Percentiles rank a stretch among this genome's conserved stretches.
phyloP scores from a whole-genome alignment of 176 grass and related monocot species.

The Musa troglodytarum region DNA sequence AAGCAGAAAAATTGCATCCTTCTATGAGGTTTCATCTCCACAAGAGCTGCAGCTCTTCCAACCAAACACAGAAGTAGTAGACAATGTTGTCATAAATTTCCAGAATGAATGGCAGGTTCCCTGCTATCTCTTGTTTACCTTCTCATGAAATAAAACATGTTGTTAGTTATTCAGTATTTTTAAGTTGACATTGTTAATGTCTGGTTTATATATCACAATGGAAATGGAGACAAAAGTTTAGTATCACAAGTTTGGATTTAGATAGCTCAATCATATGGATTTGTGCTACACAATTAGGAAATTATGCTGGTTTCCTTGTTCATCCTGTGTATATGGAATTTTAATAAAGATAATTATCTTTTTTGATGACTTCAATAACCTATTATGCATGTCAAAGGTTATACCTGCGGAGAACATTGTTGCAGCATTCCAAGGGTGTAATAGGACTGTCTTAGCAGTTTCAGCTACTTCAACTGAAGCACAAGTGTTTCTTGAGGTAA shows the following conservation, averaged over 20 bases:
- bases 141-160: neutral
- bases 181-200: too few species aligned
- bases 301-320: neutral
- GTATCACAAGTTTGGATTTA: neutral
- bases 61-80: constrained; percentile 37
- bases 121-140: neutral
- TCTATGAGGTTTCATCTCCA: constrained; percentile 64
- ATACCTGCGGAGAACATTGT: constrained; percentile 97
- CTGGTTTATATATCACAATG: neutral
- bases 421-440: constrained; percentile 70
- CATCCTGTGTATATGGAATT: neutral
- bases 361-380: neutral
- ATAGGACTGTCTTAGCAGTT: constrained; percentile 65
- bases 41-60: constrained; percentile 48
- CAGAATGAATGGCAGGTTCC: constrained; percentile 70
- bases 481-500: constrained; percentile 94
- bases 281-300: neutral
- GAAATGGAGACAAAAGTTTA: neutral
- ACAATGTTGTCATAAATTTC: constrained; percentile 64
- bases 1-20: constrained; percentile 37
- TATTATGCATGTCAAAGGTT: constrained; percentile 42
- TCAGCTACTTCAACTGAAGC: constrained; percentile 67
- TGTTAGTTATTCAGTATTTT: neutral
- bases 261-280: neutral
- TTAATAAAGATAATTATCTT: neutral